Evolutionary conservation across 2,329 filamentous ascomycete species (phyloP), one percentile per base, ranked within the genome.

Genomic region (Fusarium concolor): DNA sequence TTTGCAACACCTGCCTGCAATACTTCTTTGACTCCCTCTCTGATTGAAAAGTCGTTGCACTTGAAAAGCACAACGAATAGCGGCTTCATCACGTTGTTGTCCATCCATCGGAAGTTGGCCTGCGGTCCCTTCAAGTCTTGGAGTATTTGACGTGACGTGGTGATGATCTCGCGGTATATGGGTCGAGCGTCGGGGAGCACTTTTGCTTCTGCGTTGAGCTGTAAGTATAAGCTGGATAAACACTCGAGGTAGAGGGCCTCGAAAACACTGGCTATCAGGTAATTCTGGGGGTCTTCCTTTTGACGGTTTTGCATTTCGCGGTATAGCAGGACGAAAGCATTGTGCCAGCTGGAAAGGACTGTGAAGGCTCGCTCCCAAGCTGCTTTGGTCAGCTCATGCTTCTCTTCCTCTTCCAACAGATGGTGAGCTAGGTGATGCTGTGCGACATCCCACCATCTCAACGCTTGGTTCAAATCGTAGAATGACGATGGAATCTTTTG

Each of bases 191-290:
- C 68, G 0, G 71, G 71, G 4, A 73, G 6, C 14, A 72, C 49
- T 6, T 66, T 63, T 3, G 55, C 46, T 11, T 66, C 56, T 10
- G 39, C 26, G 14, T 47, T 50, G 17, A 62, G 42, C 22, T 62
- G 57, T 1, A 54, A 3, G 37, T 71, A 64, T 3, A 72, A 31
- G 14, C 49, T 56, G 18, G 70, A 50, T 6, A 72, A 28, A 6
- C 62, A 63, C 18, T 72, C 68, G 0, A 71, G 58, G 15, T 71
- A 72, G 2, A 72, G 53, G 0, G 68, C 55, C 20, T 73, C 70
- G 20, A 73, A 55, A 10, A 62, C 67, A 41, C 66, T 63, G n/a
- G 68, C 54, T 9, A 50, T 55, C 10, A 71, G 33, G 22, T 70
- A 71, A 3, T 41, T 31, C 26, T 59, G 42, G 3, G 63, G 70